Percentiles rank a stretch among this genome's conserved stretches.
These are phyloP conservation scores for Wickerhamomyces chambardii DNA, from an alignment of 805 yeast species.

Conservation along the genomic window DNA sequence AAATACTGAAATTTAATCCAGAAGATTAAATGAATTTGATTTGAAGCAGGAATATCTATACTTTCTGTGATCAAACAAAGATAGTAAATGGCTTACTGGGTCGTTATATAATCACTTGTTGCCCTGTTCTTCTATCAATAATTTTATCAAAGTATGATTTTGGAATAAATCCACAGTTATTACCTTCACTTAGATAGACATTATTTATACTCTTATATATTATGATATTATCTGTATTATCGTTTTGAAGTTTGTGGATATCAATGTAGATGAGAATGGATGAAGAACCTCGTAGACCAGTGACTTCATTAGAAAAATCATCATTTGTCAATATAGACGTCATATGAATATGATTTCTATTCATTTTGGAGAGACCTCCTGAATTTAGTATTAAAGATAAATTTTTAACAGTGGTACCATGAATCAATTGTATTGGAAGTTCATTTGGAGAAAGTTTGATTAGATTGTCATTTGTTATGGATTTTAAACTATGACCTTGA, in stretches of 20 bases:
- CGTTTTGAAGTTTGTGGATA: constrained; percentile 32
- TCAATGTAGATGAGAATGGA: constrained; percentile 58
- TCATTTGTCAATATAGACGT: constrained; percentile 47
- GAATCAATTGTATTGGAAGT: constrained; percentile 52
- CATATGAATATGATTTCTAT: constrained; percentile 79
- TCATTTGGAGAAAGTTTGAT: constrained; percentile 23
- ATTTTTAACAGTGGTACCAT: constrained; percentile 61
- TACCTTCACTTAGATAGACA: constrained; percentile 64
- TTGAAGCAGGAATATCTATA: no score
- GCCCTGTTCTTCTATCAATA: constrained; percentile 18
- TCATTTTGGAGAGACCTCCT: constrained; percentile 61
- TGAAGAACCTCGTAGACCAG: constrained; percentile 62
- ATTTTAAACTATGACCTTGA: constrained; percentile 78
- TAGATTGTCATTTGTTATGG: constrained; percentile 32
- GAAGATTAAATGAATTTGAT: no score
- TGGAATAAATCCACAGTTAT: constrained; percentile 41
- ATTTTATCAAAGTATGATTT: constrained; percentile 32
- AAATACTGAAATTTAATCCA: no score
- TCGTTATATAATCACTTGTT: not conserved
- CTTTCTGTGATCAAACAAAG: no score
- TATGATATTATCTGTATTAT: constrained; percentile 29
- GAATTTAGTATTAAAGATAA: constrained; percentile 36
- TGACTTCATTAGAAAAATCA: constrained; percentile 36
- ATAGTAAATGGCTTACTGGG: no score
- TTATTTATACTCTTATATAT: constrained; percentile 65